These are phyloP conservation scores for Rhynchospora tenuis DNA, from an alignment of 176 grass and related monocot genomes.

Conservation along the genomic window DNA sequence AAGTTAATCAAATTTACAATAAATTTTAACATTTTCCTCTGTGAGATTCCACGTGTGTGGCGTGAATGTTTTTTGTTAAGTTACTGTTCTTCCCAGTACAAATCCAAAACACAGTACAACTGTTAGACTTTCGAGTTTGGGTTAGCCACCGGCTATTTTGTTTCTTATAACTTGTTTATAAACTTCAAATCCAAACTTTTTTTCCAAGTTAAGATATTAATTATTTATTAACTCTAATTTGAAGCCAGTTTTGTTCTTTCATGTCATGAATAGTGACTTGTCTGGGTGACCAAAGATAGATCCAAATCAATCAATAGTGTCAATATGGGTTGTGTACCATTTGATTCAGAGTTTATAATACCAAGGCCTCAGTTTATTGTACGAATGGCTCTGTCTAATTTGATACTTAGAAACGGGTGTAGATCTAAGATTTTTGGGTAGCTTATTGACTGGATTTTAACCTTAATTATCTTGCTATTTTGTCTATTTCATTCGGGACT, in stretches of 20 bases:
- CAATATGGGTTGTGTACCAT: slow-evolving; percentile 24
- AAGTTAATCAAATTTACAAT: background rate
- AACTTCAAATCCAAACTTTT: background rate
- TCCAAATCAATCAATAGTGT: slow-evolving; percentile 23
- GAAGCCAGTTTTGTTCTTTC: background rate
- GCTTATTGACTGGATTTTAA: background rate
- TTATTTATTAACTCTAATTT: background rate
- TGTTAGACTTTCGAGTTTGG: slow-evolving; percentile 8
- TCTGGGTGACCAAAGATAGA: slow-evolving; percentile 17
- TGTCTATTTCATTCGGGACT: slow-evolving; percentile 19
- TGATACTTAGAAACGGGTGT: background rate
- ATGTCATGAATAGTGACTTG: slow-evolving; percentile 18
- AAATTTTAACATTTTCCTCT: background rate
- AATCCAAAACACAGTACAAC: background rate
- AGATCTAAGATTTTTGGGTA: slow-evolving; percentile 8
- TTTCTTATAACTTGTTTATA: slow-evolving; percentile 19
- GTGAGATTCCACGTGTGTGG: background rate
- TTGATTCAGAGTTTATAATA: slow-evolving; percentile 13
- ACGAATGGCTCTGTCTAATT: slow-evolving; percentile 15
- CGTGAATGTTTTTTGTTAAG: background rate
- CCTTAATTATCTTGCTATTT: slow-evolving; percentile 2
- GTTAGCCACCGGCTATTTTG: slow-evolving; percentile 20
- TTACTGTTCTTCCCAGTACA: background rate
- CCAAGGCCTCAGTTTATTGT: slow-evolving; percentile 17
- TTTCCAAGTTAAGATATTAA: background rate